Percentiles rank a stretch among this genome's conserved stretches.
Evolutionary conservation across 345 rosid species (phyloP).

Genomic region (Populus pruinosa): DNA sequence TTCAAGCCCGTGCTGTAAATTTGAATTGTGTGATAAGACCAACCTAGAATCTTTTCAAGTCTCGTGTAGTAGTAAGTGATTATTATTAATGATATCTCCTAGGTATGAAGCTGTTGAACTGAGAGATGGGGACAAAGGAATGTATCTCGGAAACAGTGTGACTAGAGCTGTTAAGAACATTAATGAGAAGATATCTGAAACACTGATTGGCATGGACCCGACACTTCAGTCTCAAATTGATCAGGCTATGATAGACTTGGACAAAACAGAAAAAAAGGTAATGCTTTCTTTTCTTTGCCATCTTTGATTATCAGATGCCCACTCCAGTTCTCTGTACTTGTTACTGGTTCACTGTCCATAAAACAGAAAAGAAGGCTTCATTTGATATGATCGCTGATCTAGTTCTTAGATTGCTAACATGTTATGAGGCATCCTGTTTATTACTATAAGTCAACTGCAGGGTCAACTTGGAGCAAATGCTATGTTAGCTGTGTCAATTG

Average conservation of each 20-base stretch:
- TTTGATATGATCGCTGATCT: not conserved
- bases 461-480: conserved; percentile 93
- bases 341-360: not conserved
- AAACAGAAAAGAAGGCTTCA: not conserved
- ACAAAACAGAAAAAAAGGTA: conserved; percentile 95
- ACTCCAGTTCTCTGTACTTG: not conserved
- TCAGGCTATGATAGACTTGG: conserved; percentile 97
- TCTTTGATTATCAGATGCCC: not conserved
- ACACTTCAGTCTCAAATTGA: conserved; percentile 84
- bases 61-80: not conserved
- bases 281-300: not conserved
- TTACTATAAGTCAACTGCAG: conserved; percentile 36
- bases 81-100: not conserved
- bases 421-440: not conserved
- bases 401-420: not conserved
- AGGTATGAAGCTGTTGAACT: conserved; percentile 96
- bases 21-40: too few relatives aligned
- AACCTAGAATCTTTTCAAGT: too few relatives aligned
- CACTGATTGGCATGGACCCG: conserved; percentile 94
- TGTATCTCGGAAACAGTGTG: conserved; percentile 86
- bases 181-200: conserved; percentile 80
- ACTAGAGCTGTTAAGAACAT: conserved; percentile 86
- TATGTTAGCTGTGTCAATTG: conserved; percentile 86
- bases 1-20: too few relatives aligned
- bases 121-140: conserved; percentile 93